Evolutionary conservation across 2,329 filamentous ascomycete genomes (phyloP).

Genomic region (Microthyrium microscopicum): DNA sequence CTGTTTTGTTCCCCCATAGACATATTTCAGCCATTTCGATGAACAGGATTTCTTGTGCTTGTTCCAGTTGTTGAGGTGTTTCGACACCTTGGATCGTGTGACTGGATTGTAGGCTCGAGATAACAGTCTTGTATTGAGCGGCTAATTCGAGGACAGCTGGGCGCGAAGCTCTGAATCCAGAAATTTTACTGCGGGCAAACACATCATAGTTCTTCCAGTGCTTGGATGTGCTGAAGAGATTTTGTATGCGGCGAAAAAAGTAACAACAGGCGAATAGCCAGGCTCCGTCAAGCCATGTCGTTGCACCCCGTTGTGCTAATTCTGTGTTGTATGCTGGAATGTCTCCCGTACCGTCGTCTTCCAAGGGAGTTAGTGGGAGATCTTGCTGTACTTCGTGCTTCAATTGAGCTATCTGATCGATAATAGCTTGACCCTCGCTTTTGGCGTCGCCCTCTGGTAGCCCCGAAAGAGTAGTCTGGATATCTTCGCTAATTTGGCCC

Average conservation of each 20-base stretch:
- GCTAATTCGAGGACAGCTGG: constrained; percentile 73
- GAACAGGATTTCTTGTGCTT: constrained; percentile 66
- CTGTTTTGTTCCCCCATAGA: constrained; percentile 93
- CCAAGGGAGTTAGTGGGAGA: constrained; percentile 57
- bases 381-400: constrained; percentile 96
- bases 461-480: constrained; percentile 56
- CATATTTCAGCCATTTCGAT: constrained; percentile 91
- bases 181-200: constrained; percentile 78
- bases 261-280: constrained; percentile 96
- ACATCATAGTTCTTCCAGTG: constrained; percentile 87
- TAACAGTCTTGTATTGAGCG: constrained; percentile 55
- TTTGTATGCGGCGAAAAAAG: constrained; percentile 72
- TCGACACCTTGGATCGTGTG: constrained; percentile 25
- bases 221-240: constrained; percentile 56
- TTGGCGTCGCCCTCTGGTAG: constrained; percentile 45
- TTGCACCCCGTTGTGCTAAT: constrained; percentile 52
- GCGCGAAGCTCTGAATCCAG: constrained; percentile 81
- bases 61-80: constrained; percentile 36
- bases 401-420: constrained; percentile 59
- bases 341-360: constrained; percentile 61
- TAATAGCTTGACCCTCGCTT: constrained; percentile 72
- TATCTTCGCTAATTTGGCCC: constrained; percentile 87
- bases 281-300: constrained; percentile 66
- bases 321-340: constrained; percentile 75
- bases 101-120: constrained; percentile 45